Conservation (phyloP, 805 yeast genomes). For the Cyberlindnera maritima region DNA sequence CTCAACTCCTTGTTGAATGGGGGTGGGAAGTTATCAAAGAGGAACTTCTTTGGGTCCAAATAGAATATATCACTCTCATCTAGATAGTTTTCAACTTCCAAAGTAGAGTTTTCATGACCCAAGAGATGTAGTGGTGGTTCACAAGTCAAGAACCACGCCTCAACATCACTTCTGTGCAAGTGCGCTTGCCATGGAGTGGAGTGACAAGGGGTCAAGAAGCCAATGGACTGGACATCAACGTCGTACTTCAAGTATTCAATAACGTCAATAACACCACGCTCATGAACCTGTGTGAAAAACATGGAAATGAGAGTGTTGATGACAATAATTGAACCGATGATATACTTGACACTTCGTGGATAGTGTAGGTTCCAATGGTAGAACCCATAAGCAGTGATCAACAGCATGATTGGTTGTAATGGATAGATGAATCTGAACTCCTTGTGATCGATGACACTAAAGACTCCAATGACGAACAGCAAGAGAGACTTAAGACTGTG, state of each 20-base stretch:
- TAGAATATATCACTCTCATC: slow-evolving; percentile 90
- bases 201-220: slow-evolving; percentile 93
- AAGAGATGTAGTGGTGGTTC: slow-evolving; percentile 71
- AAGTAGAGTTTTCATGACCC: slow-evolving; percentile 27
- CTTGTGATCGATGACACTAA: slow-evolving; percentile 75
- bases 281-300: slow-evolving; percentile 69
- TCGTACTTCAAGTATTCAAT: slow-evolving; percentile 48
- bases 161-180: slow-evolving; percentile 55
- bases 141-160: slow-evolving; percentile 80
- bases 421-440: slow-evolving; percentile 91
- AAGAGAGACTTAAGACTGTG: slow-evolving; percentile 32
- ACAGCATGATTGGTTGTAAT: slow-evolving; percentile 67
- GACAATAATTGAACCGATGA: slow-evolving; percentile 24
- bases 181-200: slow-evolving; percentile 94
- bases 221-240: slow-evolving; percentile 48
- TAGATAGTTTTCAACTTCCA: slow-evolving; percentile 47
- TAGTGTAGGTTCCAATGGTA: slow-evolving; percentile 24
- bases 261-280: slow-evolving; percentile 79
- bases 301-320: slow-evolving; percentile 43
- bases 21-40: slow-evolving; percentile 53
- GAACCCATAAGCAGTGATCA: slow-evolving; percentile 42
- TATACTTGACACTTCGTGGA: slow-evolving; percentile 15
- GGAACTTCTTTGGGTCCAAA: slow-evolving; percentile 56
- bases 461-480: slow-evolving; percentile 46
- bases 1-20: slow-evolving; percentile 23